Evolutionary conservation across 2,329 filamentous ascomycete species (phyloP), one percentile per base, ranked within the genome.

Genomic region (Zasmidium cellare): DNA sequence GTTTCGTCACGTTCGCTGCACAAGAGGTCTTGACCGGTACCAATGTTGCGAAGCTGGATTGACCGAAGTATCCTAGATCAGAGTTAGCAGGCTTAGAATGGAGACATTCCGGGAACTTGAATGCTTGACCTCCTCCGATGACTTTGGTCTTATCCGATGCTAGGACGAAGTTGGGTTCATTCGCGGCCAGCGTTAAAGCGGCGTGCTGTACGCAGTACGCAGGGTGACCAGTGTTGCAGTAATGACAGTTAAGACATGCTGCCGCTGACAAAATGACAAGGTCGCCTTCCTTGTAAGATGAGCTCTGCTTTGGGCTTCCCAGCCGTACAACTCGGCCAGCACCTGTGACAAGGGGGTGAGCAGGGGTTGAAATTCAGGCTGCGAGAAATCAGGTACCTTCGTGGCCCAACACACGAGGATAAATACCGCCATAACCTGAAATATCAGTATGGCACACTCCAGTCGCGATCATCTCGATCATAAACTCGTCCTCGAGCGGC

Each of bases 361-460:
- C 28, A 54, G 19, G 44, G 25, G 7, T 14, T 18, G 12, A 19
- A 16, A 28, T 23, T 22, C 12, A 3, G 48, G 23, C 9, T 50
- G 19, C 3, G n/a, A 12, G 35, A 22, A 31, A 38, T 18, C n/a
- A n/a, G 28, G 31, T 23, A 58, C 63, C 63, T 64, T 69, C 67
- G 23, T 69, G 67, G 2, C 67, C 67, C 9, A 67, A 53, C 2
- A 68, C 61, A 9, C 66, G 57, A 14, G 67, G 67, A 24, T 65
- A 65, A 16, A 67, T 65, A 9, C 59, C 53, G 9, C 58, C 62
- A 38, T 61, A 56, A 45, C 64, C 58, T 19, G 61, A 55, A 38
- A 65, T 59, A 56, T 84, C 81, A 0, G 80, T 80, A 55, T 83
- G 81, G 56, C 81, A 84, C 48, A 84, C 76, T 0, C 81, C 81